Percentiles rank a stretch among this genome's conserved stretches.
phyloP scores from a whole-genome alignment of 371 early-diverging fungal genomes.

The Vairimorpha necatrix region DNA sequence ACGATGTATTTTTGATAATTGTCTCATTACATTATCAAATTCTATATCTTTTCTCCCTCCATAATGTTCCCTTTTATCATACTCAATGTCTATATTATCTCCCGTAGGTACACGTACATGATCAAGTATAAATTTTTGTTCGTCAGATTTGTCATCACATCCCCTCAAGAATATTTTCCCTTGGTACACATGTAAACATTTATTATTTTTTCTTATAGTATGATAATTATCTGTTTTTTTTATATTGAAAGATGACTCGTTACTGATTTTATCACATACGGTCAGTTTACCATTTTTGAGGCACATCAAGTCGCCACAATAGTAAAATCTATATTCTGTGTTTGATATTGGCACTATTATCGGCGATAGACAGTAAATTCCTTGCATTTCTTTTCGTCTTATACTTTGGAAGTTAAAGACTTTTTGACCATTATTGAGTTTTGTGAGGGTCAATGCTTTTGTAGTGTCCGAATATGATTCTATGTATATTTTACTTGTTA shows the following conservation, averaged over 20 bases:
- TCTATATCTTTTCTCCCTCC: not conserved
- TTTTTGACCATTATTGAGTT: not conserved
- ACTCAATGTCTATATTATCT: conserved; percentile 1
- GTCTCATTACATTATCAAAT: not conserved
- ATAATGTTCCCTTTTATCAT: not conserved
- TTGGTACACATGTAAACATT: not conserved
- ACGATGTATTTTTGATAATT: not conserved
- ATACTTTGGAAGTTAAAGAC: not conserved
- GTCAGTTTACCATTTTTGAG: not conserved
- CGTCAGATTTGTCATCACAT: not conserved
- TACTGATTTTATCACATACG: not conserved
- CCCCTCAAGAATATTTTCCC: conserved; percentile 3
- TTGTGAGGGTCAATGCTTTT: not conserved
- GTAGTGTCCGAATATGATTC: not conserved
- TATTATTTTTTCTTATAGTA: conserved; percentile 5
- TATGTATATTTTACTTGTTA: not conserved
- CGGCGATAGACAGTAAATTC: not conserved
- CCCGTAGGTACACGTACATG: not conserved
- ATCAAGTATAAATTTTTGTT: not conserved
- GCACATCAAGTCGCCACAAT: conserved; percentile 17
- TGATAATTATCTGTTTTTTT: not conserved
- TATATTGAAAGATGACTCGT: not conserved
- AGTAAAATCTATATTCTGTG: conserved; percentile 3
- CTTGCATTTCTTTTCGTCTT: not conserved
- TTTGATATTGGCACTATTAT: not conserved